Conservation (phyloP, 1,139 yeast species). For the Magnusiomyces suaveolens region DNA sequence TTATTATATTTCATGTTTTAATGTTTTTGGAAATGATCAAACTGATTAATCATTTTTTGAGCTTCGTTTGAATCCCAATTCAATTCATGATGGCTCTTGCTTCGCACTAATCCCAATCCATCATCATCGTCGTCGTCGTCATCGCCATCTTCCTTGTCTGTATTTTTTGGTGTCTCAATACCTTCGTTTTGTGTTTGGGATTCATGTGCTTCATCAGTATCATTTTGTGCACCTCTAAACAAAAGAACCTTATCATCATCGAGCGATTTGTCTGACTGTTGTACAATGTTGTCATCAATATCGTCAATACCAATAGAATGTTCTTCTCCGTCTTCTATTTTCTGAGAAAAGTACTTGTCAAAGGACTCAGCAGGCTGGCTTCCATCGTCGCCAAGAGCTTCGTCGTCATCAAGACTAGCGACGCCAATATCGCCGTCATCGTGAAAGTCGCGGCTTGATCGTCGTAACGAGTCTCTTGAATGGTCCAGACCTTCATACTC, state of each 20-base stretch:
- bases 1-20: too few relatives aligned
- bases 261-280: background rate
- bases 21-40: background rate
- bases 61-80: slow-evolving; percentile 9
- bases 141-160: background rate
- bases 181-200: background rate
- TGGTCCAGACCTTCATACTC: background rate
- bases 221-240: background rate
- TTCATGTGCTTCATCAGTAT: background rate
- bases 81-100: slow-evolving; percentile 17
- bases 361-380: too few relatives aligned
- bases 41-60: slow-evolving; percentile 2
- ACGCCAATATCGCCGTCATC: background rate
- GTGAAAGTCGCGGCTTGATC: background rate
- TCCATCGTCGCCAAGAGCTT: background rate
- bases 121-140: slow-evolving; percentile 8
- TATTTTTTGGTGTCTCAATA: background rate
- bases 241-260: background rate
- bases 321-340: too few relatives aligned
- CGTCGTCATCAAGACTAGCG: too few relatives aligned
- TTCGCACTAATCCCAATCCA: slow-evolving; percentile 15
- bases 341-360: too few relatives aligned
- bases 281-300: background rate
- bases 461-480: background rate
- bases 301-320: too few relatives aligned